These are phyloP conservation scores for Rosellinia necatrix DNA, from an alignment of 2,329 filamentous ascomycete species.

Conservation along the genomic window DNA sequence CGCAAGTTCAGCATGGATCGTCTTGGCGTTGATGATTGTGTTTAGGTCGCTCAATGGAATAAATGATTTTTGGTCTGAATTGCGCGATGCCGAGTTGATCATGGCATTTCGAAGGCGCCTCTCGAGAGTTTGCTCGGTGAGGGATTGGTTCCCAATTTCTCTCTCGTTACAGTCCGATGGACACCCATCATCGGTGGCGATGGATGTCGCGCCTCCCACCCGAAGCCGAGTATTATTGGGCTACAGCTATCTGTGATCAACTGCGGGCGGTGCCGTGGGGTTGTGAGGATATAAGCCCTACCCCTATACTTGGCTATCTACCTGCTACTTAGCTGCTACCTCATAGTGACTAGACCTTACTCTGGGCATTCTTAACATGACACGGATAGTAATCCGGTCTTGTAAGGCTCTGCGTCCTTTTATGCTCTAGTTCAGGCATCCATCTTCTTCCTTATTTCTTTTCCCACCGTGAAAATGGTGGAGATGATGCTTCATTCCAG, in stretches of 20 bases:
- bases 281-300: no score
- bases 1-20: background rate
- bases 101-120: background rate
- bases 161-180: background rate
- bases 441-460: no score
- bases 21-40: background rate
- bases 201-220: background rate
- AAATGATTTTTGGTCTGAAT: background rate
- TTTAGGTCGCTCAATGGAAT: background rate
- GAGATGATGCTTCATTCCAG: conserved; percentile 1
- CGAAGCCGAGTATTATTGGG: no score
- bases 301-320: no score
- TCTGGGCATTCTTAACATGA: no score
- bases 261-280: no score
- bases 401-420: no score
- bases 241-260: no score
- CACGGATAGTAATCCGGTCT: no score
- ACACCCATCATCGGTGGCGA: background rate
- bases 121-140: background rate
- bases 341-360: no score
- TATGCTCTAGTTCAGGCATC: no score
- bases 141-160: background rate
- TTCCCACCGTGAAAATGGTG: background rate
- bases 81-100: background rate
- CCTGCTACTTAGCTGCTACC: no score